Percentiles rank a stretch among this genome's conserved stretches.
Evolutionary conservation across 441 rosid genomes (phyloP).

Genomic region (Geranium incanum): DNA sequence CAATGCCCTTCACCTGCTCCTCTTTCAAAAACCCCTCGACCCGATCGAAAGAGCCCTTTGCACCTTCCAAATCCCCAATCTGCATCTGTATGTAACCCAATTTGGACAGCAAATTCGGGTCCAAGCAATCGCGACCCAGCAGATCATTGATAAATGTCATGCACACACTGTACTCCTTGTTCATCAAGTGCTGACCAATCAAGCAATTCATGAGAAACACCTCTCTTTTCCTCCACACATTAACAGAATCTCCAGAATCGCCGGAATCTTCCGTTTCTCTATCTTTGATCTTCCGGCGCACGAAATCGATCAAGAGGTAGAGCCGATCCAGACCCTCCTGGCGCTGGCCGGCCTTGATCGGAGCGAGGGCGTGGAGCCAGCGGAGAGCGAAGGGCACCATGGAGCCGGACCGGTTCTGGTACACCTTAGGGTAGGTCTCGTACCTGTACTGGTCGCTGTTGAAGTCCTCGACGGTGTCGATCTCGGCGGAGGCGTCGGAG

Average conservation of each 20-base stretch:
- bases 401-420: constrained; percentile 57
- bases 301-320: constrained; percentile 55
- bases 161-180: constrained; percentile 57
- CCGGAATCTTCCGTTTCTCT: constrained; percentile 28
- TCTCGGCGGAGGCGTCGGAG: constrained; percentile 57
- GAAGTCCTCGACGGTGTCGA: constrained; percentile 67
- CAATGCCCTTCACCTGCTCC: constrained; percentile 25
- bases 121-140: constrained; percentile 31
- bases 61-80: constrained; percentile 74
- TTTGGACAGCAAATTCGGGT: constrained; percentile 57
- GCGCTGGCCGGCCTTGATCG: constrained; percentile 50
- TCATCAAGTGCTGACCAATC: constrained; percentile 55
- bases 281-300: constrained; percentile 34
- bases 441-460: constrained; percentile 54
- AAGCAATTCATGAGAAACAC: constrained; percentile 50
- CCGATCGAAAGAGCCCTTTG: constrained; percentile 41
- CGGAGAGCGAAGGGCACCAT: constrained; percentile 86
- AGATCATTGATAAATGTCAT: constrained; percentile 51
- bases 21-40: constrained; percentile 47
- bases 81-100: constrained; percentile 83
- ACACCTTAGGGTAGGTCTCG: constrained; percentile 61
- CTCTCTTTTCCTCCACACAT: constrained; percentile 58
- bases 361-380: constrained; percentile 65
- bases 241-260: constrained; percentile 37
- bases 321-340: constrained; percentile 66